phyloP scores from a whole-genome alignment of 2,329 filamentous ascomycete species.

The Ceratocystis albifundus region DNA sequence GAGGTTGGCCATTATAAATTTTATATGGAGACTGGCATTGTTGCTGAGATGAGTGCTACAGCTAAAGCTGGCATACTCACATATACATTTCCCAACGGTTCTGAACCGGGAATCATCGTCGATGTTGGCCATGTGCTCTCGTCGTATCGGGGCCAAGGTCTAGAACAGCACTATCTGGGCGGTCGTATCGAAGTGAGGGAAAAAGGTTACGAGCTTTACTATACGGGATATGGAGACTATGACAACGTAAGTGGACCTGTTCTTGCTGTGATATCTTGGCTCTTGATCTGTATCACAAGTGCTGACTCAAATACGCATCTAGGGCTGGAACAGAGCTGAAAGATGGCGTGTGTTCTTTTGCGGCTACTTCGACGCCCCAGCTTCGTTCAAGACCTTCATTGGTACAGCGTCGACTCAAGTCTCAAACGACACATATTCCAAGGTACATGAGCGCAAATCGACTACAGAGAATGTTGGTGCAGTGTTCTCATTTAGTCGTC shows the following conservation, averaged over 20 bases:
- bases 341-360: slow-evolving; percentile 55
- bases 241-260: slow-evolving; percentile 40
- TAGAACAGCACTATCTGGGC: slow-evolving; percentile 52
- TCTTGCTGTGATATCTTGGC: neutral
- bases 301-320: slow-evolving; percentile 14
- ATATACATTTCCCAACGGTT: slow-evolving; percentile 44
- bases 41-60: slow-evolving; percentile 46
- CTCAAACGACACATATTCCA: slow-evolving; percentile 30
- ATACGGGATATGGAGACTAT: slow-evolving; percentile 50
- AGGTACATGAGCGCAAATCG: slow-evolving; percentile 29
- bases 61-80: slow-evolving; percentile 47
- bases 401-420: slow-evolving; percentile 31
- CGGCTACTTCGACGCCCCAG: slow-evolving; percentile 44
- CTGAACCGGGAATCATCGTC: slow-evolving; percentile 41
- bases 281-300: neutral
- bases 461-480: slow-evolving; percentile 32
- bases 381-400: slow-evolving; percentile 35
- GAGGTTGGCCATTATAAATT: slow-evolving; percentile 53
- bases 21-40: slow-evolving; percentile 42
- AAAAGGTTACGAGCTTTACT: slow-evolving; percentile 30
- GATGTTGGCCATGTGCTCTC: slow-evolving; percentile 57
- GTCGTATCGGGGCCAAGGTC: slow-evolving; percentile 47
- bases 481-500: slow-evolving; percentile 43
- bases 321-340: slow-evolving; percentile 53
- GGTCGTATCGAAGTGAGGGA: slow-evolving; percentile 45